Percentiles rank a stretch among this genome's conserved stretches.
Evolutionary conservation across 805 yeast genomes (phyloP).

Genomic region (Sungouiella thailandica): DNA sequence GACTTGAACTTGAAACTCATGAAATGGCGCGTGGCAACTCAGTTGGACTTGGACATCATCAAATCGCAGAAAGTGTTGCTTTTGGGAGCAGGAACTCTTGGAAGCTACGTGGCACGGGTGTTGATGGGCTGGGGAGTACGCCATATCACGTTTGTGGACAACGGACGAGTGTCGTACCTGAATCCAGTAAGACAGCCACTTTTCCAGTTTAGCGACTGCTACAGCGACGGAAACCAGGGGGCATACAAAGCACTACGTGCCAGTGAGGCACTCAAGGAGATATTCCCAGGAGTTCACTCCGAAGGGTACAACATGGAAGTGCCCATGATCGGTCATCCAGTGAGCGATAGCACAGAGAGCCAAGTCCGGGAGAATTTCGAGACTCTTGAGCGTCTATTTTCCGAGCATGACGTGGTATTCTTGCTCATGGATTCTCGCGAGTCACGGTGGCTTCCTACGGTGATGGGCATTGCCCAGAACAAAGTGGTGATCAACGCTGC

Average conservation of each 20-base stretch:
- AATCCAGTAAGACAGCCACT: constrained; percentile 95
- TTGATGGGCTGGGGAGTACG: constrained; percentile 94
- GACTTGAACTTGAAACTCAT: constrained; percentile 85
- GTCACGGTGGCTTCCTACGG: constrained; percentile 95
- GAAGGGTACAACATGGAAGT: constrained; percentile 65
- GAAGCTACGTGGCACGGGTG: constrained; percentile 83
- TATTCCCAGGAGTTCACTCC: constrained; percentile 74
- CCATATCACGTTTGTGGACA: constrained; percentile 82
- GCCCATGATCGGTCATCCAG: constrained; percentile 95
- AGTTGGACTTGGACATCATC: constrained; percentile 63
- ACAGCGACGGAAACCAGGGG: constrained; percentile 57
- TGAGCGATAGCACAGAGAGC: constrained; percentile 43
- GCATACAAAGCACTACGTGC: constrained; percentile 74
- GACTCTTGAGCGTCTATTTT: constrained; percentile 47
- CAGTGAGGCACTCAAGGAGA: constrained; percentile 60
- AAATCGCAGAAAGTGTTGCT: constrained; percentile 60
- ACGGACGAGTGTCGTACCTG: constrained; percentile 81
- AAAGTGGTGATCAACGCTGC: constrained; percentile 90
- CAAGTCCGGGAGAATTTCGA: constrained; percentile 49
- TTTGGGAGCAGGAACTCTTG: constrained; percentile 96
- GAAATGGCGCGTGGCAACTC: constrained; percentile 96
- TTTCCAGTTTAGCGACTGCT: constrained; percentile 76
- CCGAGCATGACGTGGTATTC: constrained; percentile 70
- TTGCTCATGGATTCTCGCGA: constrained; percentile 92
- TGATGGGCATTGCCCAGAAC: constrained; percentile 58